phyloP scores from a whole-genome alignment of 2,329 filamentous ascomycete genomes.

The Scytalidium lignicola region DNA sequence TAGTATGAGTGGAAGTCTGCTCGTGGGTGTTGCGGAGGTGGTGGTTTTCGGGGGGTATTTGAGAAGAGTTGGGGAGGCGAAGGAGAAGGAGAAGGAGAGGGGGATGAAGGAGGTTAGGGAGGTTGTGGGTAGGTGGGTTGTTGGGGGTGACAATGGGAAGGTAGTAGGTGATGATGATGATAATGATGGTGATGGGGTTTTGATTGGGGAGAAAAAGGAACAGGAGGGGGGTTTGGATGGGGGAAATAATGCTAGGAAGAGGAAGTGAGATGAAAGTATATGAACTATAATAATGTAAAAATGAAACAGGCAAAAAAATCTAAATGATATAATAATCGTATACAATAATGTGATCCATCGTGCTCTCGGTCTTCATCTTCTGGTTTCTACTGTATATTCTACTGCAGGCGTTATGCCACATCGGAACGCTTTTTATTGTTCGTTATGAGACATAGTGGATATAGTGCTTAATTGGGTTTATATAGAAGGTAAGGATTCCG shows the following conservation, averaged over 20 bases:
- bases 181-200: constrained; percentile 7
- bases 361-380: no score
- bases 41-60: constrained; percentile 72
- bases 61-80: constrained; percentile 64
- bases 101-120: constrained; percentile 58
- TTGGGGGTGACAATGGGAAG: no score
- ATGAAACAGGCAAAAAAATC: no score
- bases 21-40: constrained; percentile 72
- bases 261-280: background rate
- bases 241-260: background rate
- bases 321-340: no score
- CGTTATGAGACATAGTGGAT: no score
- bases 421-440: no score
- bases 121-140: constrained; percentile 67
- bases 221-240: background rate
- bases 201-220: background rate
- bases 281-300: background rate
- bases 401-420: no score
- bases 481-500: no score
- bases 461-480: no score
- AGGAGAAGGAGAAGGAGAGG: constrained; percentile 51
- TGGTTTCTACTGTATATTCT: no score
- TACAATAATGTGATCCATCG: no score
- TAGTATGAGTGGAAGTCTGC: constrained; percentile 62
- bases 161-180: constrained; percentile 43